A percentile compares a stretch with the other conserved stretches of the same genome.
phyloP scores from a whole-genome alignment of 2,329 filamentous ascomycete genomes.

The Escovopsis sp. region DNA sequence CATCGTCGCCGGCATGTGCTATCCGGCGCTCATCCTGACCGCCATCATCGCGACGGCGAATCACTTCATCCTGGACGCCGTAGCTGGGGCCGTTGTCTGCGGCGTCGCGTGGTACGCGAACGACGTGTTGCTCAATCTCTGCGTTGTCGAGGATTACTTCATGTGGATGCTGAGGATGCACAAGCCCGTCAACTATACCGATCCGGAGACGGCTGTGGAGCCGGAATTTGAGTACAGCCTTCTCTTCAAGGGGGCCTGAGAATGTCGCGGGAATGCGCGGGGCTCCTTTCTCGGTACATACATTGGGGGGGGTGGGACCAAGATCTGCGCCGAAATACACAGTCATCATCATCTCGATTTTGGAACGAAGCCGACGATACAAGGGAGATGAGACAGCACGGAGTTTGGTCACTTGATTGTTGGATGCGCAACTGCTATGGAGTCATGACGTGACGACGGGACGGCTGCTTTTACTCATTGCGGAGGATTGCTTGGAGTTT shows the following conservation, averaged over 20 bases:
- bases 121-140: conserved; percentile 42
- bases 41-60: conserved; percentile 61
- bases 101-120: conserved; percentile 46
- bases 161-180: conserved; percentile 47
- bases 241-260: background rate
- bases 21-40: conserved; percentile 49
- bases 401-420: too few relatives aligned
- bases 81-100: conserved; percentile 53
- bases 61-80: conserved; percentile 57
- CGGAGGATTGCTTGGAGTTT: too few relatives aligned
- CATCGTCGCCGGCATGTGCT: conserved; percentile 39
- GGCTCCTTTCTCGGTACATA: too few relatives aligned
- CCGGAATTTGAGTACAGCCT: conserved; percentile 14
- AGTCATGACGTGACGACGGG: too few relatives aligned
- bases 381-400: too few relatives aligned
- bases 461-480: too few relatives aligned
- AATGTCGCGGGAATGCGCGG: background rate
- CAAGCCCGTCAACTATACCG: conserved; percentile 38
- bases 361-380: too few relatives aligned
- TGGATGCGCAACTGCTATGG: too few relatives aligned
- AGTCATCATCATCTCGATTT: too few relatives aligned
- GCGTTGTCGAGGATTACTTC: conserved; percentile 54
- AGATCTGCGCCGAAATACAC: too few relatives aligned
- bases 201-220: conserved; percentile 22
- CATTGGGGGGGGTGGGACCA: too few relatives aligned